Evolutionary conservation across 768 basidiomycete genomes (phyloP), one percentile per base, ranked within the genome.

Genomic region (Candolleomyces eurysporus): DNA sequence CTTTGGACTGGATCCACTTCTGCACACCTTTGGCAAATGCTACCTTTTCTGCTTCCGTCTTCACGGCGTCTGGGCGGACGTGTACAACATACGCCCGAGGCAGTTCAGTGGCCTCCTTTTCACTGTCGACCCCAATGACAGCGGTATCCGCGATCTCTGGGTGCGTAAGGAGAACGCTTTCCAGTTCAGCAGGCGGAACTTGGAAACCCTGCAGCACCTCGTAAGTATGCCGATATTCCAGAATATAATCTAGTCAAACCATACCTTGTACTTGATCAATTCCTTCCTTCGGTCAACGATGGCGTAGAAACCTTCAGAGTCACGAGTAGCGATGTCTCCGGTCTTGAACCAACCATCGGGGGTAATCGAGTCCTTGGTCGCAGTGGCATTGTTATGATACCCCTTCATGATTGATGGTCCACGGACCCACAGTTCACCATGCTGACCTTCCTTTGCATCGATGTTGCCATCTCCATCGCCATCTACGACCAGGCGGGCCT

Each of bases 381-480:
- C 92, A 32, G 76, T 75, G 3, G 78, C 75, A 62, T 95, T 92
- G 65, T 86, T 87, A 63, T 89, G 73, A 67, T 95, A 95, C 10
- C 93, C 91, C 86, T 92, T 94, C 91, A 94, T 94, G 43, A 95
- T 77, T 1, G 78, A 83, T 5, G 89, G 87, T 0, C 93, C 92
- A 52, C 86, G 81, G 3, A 95, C 58, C 91, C 92, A 95, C 17
- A 96, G 71, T 71, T 96, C 94, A 16, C 94, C 93, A 0, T 83
- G 76, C 58, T 87, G 78, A 0, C 87, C 87, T 48, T 76, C 75
- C 9, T 72, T 69, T 2, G 82, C 83, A 19, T 87, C 85, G 11
- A 76, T 67, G 5, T 75, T 68, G 11, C 74, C 79, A 10, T 82
- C 78, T 26, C 82, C 83, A 0, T 83, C 86, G 2, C 84, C 85